phyloP scores from a whole-genome alignment of 768 basidiomycete species.

The Ephemerocybe angulata region DNA sequence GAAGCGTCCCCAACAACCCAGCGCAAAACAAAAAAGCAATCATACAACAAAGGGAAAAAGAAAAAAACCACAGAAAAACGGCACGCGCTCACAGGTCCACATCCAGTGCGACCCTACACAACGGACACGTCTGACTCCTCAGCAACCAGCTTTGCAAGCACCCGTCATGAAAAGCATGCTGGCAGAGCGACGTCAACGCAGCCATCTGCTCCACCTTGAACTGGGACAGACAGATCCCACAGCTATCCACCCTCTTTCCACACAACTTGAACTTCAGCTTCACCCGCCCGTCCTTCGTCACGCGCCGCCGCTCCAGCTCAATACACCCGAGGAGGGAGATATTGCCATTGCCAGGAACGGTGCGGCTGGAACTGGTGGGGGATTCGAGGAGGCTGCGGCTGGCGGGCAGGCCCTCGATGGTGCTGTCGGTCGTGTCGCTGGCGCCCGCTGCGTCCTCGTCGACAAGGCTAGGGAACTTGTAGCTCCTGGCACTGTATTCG shows the following conservation, averaged over 20 bases:
- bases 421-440: not conserved
- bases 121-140: conserved; percentile 58
- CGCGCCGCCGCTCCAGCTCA: conserved; percentile 56
- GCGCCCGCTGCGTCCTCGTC: not conserved
- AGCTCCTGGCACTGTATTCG: no score
- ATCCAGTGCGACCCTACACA: conserved; percentile 53
- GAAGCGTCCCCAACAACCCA: not conserved
- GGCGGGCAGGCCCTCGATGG: not conserved
- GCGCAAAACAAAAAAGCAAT: not conserved
- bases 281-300: conserved; percentile 59
- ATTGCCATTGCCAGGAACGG: conserved; percentile 16
- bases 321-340: conserved; percentile 41
- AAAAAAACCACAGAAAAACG: conserved; percentile 14
- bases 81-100: conserved; percentile 27
- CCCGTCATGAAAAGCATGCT: conserved; percentile 63
- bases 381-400: not conserved
- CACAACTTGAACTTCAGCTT: conserved; percentile 68
- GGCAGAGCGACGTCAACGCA: conserved; percentile 54
- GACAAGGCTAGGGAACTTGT: not conserved
- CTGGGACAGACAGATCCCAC: conserved; percentile 69
- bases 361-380: not conserved
- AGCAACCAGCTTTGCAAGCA: conserved; percentile 64
- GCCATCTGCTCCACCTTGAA: conserved; percentile 59
- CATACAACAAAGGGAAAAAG: conserved; percentile 2
- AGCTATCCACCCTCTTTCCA: conserved; percentile 62